Evolutionary conservation across 108 stramenopile genomes (phyloP).

Genomic region (Cyclotella kingstonii): DNA sequence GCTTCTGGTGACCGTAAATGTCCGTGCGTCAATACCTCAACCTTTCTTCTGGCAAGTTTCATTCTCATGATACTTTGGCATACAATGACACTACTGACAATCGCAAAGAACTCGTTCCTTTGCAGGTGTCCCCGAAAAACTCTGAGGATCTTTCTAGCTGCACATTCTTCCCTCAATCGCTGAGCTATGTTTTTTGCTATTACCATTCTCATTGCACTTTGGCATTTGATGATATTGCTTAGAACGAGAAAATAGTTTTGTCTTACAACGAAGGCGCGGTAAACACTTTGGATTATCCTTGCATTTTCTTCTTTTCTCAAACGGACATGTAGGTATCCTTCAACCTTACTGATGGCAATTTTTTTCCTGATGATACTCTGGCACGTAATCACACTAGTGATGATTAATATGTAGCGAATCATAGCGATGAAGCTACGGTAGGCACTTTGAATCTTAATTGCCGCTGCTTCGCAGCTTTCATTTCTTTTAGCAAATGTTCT

Average conservation of each 20-base stretch:
- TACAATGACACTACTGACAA: no score
- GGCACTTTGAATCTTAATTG: constrained; percentile 19
- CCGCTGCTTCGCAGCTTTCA: neutral
- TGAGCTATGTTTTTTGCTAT: neutral
- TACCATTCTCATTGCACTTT: neutral
- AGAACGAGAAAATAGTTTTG: neutral
- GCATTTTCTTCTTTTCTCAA: neutral
- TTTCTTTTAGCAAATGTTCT: neutral
- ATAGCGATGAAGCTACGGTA: constrained; percentile 4
- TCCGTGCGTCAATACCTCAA: no score
- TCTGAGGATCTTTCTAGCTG: no score
- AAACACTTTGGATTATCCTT: neutral
- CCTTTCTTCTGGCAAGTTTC: no score
- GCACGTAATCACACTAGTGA: constrained; percentile 4
- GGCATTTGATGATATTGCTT: neutral
- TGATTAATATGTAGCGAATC: constrained; percentile 8
- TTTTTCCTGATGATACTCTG: constrained; percentile 14
- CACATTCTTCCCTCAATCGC: no score
- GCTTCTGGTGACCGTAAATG: no score
- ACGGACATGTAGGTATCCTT: neutral
- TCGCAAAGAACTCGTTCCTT: no score
- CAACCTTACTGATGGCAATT: constrained; percentile 15
- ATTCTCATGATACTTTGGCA: no score
- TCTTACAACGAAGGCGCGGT: neutral
- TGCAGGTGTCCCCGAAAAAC: no score